Evolutionary conservation across 225 moss, liverwort and hornwort species (phyloP), one percentile per base, ranked within the genome.

Genomic region (Lunularia cruciata): DNA sequence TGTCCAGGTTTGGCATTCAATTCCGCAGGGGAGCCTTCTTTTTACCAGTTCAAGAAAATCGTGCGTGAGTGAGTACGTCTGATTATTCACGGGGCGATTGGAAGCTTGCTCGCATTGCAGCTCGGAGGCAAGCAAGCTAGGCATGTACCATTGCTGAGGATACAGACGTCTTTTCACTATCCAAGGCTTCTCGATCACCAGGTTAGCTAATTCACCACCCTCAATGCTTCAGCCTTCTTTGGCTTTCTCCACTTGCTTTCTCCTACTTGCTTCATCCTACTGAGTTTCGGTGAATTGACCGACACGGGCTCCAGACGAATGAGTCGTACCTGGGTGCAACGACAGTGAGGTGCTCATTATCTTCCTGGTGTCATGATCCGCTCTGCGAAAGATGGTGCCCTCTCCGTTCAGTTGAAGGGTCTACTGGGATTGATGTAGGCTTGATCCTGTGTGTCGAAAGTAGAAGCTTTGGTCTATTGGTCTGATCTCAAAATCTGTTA

Each of bases 1-100:
- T 48, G 37, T 42, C 69, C 55, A 76, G 76, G 71, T 76, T 43
- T 76, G 52, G 70, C 39, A 8, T 48, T 70, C 32, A 38, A 65
- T 70, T 58, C 56, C 5, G 14, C 36, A 56, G 26, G 38, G 42
- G 55, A 35, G 69, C 27, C 27, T 46, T 28, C 64, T 47, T 65
- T 37, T 22, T n/a, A 46, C 19, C 28, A 25, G 45, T 27, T 65
- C 45, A 65, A 65, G 46, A 47, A 30, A 46, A 40, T 40, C 14
- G 28, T 18, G 45, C 46, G 47, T 30, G 33, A 7, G n/a, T n/a
- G 35, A 25, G 20, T 43, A 14, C 37, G 62, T 5, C 23, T 20
- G 62, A 43, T 28, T 31, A 40, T 5, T 22, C 27, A 20, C 38
- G 35, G 5, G 37, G 38, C 60, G 60, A 60, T 60, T 20, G 36